phyloP scores from a whole-genome alignment of 805 yeast genomes.

The Teunomyces tritomae region DNA sequence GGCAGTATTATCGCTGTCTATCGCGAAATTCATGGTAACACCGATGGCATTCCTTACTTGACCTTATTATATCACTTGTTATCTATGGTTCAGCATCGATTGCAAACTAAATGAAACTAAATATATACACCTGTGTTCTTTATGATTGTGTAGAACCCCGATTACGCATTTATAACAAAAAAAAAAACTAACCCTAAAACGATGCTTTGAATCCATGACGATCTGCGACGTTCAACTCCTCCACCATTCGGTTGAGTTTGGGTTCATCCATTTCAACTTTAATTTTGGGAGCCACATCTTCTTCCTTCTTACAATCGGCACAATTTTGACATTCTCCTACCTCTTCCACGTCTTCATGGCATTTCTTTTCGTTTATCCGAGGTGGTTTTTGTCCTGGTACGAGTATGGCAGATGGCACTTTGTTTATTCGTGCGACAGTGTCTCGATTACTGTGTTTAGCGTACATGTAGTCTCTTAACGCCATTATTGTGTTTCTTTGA shows the following conservation, averaged over 20 bases:
- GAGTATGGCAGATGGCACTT: background rate
- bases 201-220: background rate
- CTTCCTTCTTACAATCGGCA: constrained; percentile 26
- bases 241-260: constrained; percentile 6
- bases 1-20: constrained; percentile 43
- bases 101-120: constrained; percentile 1
- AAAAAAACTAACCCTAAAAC: background rate
- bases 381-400: background rate
- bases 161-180: background rate
- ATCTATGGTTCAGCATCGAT: constrained; percentile 11
- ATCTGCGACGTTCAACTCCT: background rate
- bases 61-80: constrained; percentile 10
- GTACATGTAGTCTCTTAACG: constrained; percentile 40
- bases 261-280: constrained; percentile 8
- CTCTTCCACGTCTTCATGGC: constrained; percentile 18
- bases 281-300: constrained; percentile 8
- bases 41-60: constrained; percentile 11
- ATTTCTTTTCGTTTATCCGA: background rate
- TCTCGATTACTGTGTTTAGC: constrained; percentile 34
- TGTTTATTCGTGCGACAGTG: constrained; percentile 13
- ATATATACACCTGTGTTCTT: background rate
- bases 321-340: constrained; percentile 27
- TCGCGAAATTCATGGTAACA: constrained; percentile 1
- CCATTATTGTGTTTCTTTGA: constrained; percentile 22
- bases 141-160: background rate